Evolutionary conservation across 768 basidiomycete genomes (phyloP), one percentile per base, ranked within the genome.

Genomic region (Polyporus arcularius): DNA sequence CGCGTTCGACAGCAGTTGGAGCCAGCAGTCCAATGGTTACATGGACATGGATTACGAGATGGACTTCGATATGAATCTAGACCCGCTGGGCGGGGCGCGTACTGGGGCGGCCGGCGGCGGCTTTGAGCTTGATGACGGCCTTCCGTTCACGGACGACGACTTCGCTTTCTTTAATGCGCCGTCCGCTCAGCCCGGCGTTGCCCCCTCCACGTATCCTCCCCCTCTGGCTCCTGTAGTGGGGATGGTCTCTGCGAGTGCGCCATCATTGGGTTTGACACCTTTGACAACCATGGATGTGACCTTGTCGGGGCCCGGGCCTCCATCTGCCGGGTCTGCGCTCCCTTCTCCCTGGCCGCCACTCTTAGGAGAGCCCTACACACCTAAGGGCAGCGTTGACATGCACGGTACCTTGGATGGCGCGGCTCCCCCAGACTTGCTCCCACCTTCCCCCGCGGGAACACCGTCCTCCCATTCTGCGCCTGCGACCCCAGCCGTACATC

Each of bases 91-190:
- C 12, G 60, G 70, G 4, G 72, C 71, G 32, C 66, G 73, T 15
- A 63, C 66, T 8, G 66, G 67, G 45, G 73, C 73, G 53, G 73
- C 64, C 16, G 71, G 62, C 28, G 64, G 63, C 43, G 51, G 18
- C 38, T 66, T 66, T 35, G 70, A 68, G 43, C 63, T 74, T 30
- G 73, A 72, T 53, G 72, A 70, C 32, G 71, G 73, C 21, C 15
- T 72, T 77, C 51, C 70, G 38, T 87, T 94, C 66, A 93, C 92
- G 0, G 92, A 95, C 53, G 92, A 93, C 57, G 92, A 95, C 72
- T 95, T 94, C 72, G 88, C 84, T 70, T 94, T 92, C 73, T 95
- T 94, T 69, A 91, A 94, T 68, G 79, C 79, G 28, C 86, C 85
- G 0, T 76, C 81, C 1, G 60, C 65, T 31, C 58, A 66, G 46